phyloP scores from a whole-genome alignment of 2,329 filamentous ascomycete genomes.

The Colletotrichum trifolii region DNA sequence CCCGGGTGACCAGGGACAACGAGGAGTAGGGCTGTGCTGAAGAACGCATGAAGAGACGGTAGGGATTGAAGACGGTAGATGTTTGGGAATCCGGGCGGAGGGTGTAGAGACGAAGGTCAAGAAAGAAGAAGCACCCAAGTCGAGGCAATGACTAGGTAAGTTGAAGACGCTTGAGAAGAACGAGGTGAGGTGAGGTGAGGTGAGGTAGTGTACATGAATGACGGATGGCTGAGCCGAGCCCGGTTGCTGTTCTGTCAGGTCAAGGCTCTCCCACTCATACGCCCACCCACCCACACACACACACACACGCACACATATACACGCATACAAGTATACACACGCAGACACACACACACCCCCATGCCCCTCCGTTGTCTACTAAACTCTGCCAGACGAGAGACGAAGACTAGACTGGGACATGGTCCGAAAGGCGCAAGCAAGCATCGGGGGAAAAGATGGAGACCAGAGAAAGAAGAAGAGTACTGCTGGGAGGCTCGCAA shows the following conservation, averaged over 20 bases:
- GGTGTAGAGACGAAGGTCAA: slow-evolving; percentile 35
- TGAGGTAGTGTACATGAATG: slow-evolving; percentile 16
- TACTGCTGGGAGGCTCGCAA: slow-evolving; percentile 37
- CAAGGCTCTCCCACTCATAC: slow-evolving; percentile 25
- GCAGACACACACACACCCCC: too few species aligned
- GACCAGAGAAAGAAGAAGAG: slow-evolving; percentile 20
- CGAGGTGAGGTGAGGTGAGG: too few species aligned
- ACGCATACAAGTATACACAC: too few species aligned
- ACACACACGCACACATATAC: too few species aligned
- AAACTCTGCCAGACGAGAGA: not conserved
- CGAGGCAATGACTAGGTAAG: slow-evolving; percentile 24
- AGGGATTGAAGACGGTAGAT: slow-evolving; percentile 45
- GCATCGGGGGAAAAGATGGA: slow-evolving; percentile 35
- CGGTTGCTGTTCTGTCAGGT: slow-evolving; percentile 24
- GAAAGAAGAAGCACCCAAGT: slow-evolving; percentile 29
- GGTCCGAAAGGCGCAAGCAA: slow-evolving; percentile 32
- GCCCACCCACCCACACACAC: not conserved
- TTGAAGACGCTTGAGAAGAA: slow-evolving; percentile 22
- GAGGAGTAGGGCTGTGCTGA: slow-evolving; percentile 44
- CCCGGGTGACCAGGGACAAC: slow-evolving; percentile 35
- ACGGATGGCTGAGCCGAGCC: slow-evolving; percentile 32
- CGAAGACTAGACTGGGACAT: slow-evolving; percentile 33
- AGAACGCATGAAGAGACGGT: slow-evolving; percentile 45
- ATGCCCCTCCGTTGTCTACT: too few species aligned
- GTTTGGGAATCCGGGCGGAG: slow-evolving; percentile 42